Conservation (phyloP, 345 rosid species). For the Eucalyptus guilfoylei region DNA sequence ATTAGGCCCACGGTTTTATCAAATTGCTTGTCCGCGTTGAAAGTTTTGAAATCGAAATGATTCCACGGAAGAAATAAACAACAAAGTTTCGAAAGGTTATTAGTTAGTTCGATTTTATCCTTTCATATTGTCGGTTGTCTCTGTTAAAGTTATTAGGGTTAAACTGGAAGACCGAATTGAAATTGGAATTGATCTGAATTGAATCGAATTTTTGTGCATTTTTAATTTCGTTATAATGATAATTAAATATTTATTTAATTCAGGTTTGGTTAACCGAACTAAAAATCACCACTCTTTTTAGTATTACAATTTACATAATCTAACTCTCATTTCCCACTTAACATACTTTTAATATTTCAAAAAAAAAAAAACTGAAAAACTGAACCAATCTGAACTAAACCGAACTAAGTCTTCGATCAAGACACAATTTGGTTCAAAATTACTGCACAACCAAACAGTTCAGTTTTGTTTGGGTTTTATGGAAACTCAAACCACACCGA, state of each 20-base stretch:
- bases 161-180: fast-evolving
- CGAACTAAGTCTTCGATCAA: fast-evolving
- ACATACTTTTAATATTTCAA: too few relatives aligned
- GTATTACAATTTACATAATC: too few relatives aligned
- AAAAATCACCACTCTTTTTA: too few relatives aligned
- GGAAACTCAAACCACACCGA: too few relatives aligned
- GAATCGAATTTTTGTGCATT: fast-evolving
- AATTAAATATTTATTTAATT: too few relatives aligned
- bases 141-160: background rate
- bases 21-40: background rate
- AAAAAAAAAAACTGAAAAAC: too few relatives aligned
- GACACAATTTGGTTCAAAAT: too few relatives aligned
- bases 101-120: fast-evolving
- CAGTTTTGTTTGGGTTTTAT: too few relatives aligned
- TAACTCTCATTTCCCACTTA: too few relatives aligned
- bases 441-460: too few relatives aligned
- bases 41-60: background rate
- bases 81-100: background rate
- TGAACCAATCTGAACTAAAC: fast-evolving
- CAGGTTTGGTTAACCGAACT: fast-evolving
- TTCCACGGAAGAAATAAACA: background rate
- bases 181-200: fast-evolving
- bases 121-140: fast-evolving
- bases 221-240: fast-evolving
- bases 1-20: background rate